phyloP scores from a whole-genome alignment of 2,329 filamentous ascomycete genomes.

The Penicillium sp. region DNA sequence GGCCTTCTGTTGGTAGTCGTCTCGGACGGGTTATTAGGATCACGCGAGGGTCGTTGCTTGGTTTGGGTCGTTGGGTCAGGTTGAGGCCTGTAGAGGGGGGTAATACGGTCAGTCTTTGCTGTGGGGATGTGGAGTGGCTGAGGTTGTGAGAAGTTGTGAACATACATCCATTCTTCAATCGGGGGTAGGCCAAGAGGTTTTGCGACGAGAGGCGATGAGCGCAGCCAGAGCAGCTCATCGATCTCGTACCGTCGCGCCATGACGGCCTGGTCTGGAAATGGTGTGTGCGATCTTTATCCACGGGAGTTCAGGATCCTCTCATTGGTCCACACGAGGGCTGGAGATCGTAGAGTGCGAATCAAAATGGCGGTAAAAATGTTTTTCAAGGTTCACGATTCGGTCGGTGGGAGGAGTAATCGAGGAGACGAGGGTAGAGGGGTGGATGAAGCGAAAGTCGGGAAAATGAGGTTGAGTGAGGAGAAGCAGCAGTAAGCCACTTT shows the following conservation, averaged over 20 bases:
- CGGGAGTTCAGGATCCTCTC: slow-evolving; percentile 36
- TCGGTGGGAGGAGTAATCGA: slow-evolving; percentile 10
- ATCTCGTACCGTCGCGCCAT: slow-evolving; percentile 70
- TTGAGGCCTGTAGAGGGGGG: slow-evolving; percentile 42
- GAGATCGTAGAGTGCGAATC: slow-evolving; percentile 10
- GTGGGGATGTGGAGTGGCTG: slow-evolving; percentile 15
- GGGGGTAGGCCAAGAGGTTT: slow-evolving; percentile 82
- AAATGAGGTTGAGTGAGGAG: slow-evolving; percentile 27
- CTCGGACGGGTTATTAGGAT: slow-evolving; percentile 44
- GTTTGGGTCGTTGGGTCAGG: slow-evolving; percentile 50
- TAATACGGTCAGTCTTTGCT: slow-evolving; percentile 23
- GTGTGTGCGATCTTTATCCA: slow-evolving; percentile 35
- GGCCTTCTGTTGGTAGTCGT: slow-evolving; percentile 44
- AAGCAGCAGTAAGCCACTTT: slow-evolving; percentile 36
- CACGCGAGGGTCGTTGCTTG: slow-evolving; percentile 45
- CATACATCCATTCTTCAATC: slow-evolving; percentile 93
- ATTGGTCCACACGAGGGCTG: slow-evolving; percentile 33
- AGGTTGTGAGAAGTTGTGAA: slow-evolving; percentile 21
- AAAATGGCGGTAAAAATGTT: slow-evolving; percentile 4
- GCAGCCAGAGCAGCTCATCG: slow-evolving; percentile 76
- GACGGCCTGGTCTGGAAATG: slow-evolving; percentile 32
- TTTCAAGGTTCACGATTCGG: slow-evolving; percentile 8
- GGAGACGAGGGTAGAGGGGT: not conserved
- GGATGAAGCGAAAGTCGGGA: slow-evolving; percentile 18
- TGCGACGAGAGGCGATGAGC: slow-evolving; percentile 79